Evolutionary conservation across 2,329 filamentous ascomycete species (phyloP).

Genomic region (Rasamsonia emersonii): DNA sequence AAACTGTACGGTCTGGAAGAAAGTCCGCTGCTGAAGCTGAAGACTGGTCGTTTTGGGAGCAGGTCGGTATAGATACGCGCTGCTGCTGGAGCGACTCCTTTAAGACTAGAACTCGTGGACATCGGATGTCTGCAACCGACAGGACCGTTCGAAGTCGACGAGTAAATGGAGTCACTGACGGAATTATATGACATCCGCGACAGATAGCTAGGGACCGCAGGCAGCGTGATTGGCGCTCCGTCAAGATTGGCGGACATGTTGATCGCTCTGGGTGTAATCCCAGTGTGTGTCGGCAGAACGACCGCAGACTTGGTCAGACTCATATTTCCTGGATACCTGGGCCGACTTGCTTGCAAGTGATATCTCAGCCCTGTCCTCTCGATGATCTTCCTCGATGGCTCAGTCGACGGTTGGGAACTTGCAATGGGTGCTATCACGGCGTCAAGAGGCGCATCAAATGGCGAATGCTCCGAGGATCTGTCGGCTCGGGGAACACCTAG

Average conservation of each 20-base stretch:
- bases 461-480: background rate
- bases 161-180: conserved; percentile 12
- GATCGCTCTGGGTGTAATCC: background rate
- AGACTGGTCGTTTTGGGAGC: conserved; percentile 8
- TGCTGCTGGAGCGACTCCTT: conserved; percentile 8
- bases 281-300: background rate
- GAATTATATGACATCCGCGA: conserved; percentile 1
- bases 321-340: background rate
- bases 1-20: conserved; percentile 6
- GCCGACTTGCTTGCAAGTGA: too few species aligned
- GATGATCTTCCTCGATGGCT: background rate
- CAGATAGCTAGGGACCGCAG: background rate
- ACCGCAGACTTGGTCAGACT: background rate
- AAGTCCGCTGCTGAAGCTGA: conserved; percentile 7
- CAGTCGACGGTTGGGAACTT: conserved; percentile 1
- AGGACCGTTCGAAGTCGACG: conserved; percentile 8
- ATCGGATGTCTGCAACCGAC: background rate
- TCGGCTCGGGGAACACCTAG: too few species aligned
- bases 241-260: background rate
- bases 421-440: background rate
- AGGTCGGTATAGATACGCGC: conserved; percentile 10
- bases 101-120: background rate
- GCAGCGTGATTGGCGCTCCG: background rate
- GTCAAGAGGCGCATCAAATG: background rate
- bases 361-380: too few species aligned